A percentile compares a stretch with the other conserved stretches of the same genome.
These are phyloP conservation scores for Leucoagaricus sp. DNA, from an alignment of 1,284 basidiomycete genomes.

Conservation along the genomic window DNA sequence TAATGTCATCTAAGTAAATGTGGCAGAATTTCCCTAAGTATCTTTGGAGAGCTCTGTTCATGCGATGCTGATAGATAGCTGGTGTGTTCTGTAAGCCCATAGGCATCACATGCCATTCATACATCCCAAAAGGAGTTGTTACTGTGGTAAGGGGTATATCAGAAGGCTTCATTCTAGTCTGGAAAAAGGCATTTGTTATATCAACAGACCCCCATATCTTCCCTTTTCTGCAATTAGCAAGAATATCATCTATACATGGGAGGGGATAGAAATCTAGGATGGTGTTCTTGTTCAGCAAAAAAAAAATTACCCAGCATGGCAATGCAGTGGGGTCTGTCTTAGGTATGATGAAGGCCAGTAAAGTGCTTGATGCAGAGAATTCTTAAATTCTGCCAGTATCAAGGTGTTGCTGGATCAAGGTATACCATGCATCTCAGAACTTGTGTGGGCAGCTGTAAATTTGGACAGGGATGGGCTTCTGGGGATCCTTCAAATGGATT, in stretches of 20 bases:
- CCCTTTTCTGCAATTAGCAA: constrained; percentile 30
- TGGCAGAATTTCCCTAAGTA: constrained; percentile 37
- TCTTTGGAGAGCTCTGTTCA: constrained; percentile 30
- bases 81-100: constrained; percentile 37
- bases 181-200: constrained; percentile 43
- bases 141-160: constrained; percentile 37
- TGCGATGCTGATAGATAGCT: constrained; percentile 32
- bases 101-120: constrained; percentile 44
- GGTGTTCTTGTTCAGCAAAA: constrained; percentile 36
- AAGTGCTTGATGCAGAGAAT: constrained; percentile 27
- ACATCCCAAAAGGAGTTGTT: constrained; percentile 36
- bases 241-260: constrained; percentile 35
- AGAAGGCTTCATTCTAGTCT: constrained; percentile 36
- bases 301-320: constrained; percentile 42
- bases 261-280: constrained; percentile 34
- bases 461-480: not conserved
- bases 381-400: constrained; percentile 28
- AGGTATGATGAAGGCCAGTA: constrained; percentile 36
- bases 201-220: constrained; percentile 36
- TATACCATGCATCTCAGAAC: constrained; percentile 26
- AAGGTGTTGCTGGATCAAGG: constrained; percentile 26
- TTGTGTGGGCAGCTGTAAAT: constrained; percentile 25
- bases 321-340: constrained; percentile 34
- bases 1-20: constrained; percentile 44
- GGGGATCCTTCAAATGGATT: constrained; percentile 12